Evolutionary conservation across 805 yeast species (phyloP).

Genomic region (Cyberlindnera amylophila): DNA sequence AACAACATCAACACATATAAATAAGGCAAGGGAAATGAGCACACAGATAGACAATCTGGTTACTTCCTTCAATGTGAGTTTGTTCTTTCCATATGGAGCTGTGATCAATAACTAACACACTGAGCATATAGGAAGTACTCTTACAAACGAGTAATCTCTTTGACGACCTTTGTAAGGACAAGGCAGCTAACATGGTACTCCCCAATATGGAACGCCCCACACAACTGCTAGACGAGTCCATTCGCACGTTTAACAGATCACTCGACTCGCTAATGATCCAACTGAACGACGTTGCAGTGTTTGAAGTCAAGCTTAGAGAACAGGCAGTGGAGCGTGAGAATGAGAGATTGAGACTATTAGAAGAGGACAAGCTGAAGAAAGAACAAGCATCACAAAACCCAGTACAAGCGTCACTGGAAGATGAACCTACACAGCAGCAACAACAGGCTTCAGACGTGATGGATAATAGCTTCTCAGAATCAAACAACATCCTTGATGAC

Average conservation of each 20-base stretch:
- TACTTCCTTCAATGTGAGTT: slow-evolving; percentile 14
- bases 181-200: slow-evolving; percentile 21
- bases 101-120: neutral
- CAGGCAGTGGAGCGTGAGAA: slow-evolving; percentile 16
- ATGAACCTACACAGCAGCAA: slow-evolving; percentile 6
- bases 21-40: slow-evolving; percentile 4
- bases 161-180: slow-evolving; percentile 23
- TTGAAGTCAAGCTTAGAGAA: slow-evolving; percentile 19
- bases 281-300: slow-evolving; percentile 21
- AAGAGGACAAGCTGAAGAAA: neutral
- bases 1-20: neutral
- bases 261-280: slow-evolving; percentile 24
- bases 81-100: no score
- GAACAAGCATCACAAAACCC: slow-evolving; percentile 5
- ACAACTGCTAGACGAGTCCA: slow-evolving; percentile 14
- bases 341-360: slow-evolving; percentile 6
- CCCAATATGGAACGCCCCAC: slow-evolving; percentile 18
- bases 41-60: slow-evolving; percentile 16
- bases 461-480: slow-evolving; percentile 13
- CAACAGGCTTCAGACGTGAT: neutral
- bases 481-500: slow-evolving; percentile 23
- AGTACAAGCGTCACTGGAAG: slow-evolving; percentile 3
- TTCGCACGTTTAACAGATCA: slow-evolving; percentile 18
- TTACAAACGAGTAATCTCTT: slow-evolving; percentile 22
- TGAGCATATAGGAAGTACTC: slow-evolving; percentile 21